Evolutionary conservation across 176 grass and related monocot genomes (phyloP), one percentile per base, ranked within the genome.

Genomic region (Triticum monococcum): DNA sequence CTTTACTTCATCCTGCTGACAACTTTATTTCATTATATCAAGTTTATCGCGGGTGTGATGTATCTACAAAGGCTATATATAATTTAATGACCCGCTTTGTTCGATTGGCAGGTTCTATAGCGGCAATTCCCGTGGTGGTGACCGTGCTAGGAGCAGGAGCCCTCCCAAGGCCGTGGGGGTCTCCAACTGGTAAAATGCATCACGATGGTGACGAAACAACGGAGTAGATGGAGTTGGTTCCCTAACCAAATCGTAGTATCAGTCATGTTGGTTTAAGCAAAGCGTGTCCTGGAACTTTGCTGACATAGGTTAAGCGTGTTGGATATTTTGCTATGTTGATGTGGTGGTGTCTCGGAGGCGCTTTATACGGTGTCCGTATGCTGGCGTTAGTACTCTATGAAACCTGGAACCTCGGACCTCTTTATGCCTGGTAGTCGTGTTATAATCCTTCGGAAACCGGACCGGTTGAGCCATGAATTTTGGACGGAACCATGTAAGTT

Each of bases 131-230:
- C 23, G 18, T 45, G 71, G 82, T 36, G 77, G 82, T 65, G 86
- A 85, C 20, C 82, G 72, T 72, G 85, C 68, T 80, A 82, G 90
- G 77, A 91, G 90, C 72, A 91, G 90, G 70, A 91, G 90, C 77
- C 89, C 89, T 84, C 85, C 84, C 33, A 85, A 91, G 78, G 64
- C 90, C 11, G n/a, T 85, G 24, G 90, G 82, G 41, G 78, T 91
- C 79, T 85, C 86, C 64, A 85, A 75, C 78, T 91, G 86, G 90
- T 88, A 81, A 81, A 88, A 48, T 82, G 81, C 77, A 85, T 77
- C 35, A 12, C 56, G 69, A 79, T 86, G 89, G 78, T 78, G 86
- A 81, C 56, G 71, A 85, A 87, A 84, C 56, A 63, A 50, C 2
- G 72, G 72, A 71, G 31, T 85, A 85, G 81, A 71, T 26, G 79